Percentiles rank a stretch among this genome's conserved stretches.
These are phyloP conservation scores for Phaeosphaeria sp. DNA, from an alignment of 2,329 filamentous ascomycete genomes.

Conservation along the genomic window DNA sequence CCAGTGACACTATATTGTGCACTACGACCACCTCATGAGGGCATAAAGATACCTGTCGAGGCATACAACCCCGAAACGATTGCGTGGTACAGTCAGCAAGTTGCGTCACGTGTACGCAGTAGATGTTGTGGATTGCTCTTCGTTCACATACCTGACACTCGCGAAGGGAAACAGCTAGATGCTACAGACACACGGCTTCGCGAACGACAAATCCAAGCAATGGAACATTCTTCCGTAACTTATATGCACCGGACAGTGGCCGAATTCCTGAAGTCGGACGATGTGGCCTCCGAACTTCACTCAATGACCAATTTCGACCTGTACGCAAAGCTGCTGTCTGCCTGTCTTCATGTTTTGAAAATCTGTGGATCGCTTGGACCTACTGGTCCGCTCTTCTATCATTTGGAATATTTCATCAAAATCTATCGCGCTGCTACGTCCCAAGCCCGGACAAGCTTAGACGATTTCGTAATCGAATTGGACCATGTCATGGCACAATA, in stretches of 20 bases:
- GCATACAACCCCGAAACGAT: background rate
- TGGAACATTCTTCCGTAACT: background rate
- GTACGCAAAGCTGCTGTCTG: background rate
- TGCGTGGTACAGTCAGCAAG: background rate
- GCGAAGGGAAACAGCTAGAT: background rate
- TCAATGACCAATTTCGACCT: background rate
- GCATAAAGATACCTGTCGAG: background rate
- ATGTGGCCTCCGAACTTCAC: background rate
- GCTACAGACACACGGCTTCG: background rate
- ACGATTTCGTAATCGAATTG: background rate
- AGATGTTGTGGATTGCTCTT: background rate
- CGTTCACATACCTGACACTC: background rate
- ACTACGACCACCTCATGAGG: background rate
- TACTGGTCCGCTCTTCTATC: background rate
- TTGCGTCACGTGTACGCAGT: background rate
- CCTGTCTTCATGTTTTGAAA: background rate
- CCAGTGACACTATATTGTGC: background rate
- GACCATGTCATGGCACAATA: background rate
- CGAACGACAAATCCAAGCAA: background rate
- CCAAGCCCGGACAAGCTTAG: background rate
- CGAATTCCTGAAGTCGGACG: background rate
- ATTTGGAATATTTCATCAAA: background rate
- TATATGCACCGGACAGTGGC: conserved; percentile 1
- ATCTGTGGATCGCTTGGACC: background rate
- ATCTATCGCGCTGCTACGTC: background rate